Evolutionary conservation across 2,329 filamentous ascomycete species (phyloP).

Genomic region (Fusarium gaditjirri): DNA sequence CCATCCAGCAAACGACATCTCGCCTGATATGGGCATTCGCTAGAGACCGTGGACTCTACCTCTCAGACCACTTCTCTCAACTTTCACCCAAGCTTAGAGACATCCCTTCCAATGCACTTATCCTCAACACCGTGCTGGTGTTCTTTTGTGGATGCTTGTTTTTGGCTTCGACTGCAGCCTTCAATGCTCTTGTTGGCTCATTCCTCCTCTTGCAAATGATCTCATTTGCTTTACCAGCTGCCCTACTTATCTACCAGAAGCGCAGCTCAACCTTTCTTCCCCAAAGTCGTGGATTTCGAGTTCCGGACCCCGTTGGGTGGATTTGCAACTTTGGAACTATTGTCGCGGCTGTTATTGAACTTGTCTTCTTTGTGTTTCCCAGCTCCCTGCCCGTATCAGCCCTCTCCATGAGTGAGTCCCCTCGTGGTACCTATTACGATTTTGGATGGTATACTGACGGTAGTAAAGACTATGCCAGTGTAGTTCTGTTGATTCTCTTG

Average conservation of each 20-base stretch:
- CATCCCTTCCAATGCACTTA: background rate
- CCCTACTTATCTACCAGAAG: background rate
- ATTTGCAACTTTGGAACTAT: background rate
- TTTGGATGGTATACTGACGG: fast-evolving
- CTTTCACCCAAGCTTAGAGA: background rate
- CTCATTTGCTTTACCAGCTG: background rate
- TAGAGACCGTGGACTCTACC: background rate
- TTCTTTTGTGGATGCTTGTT: background rate
- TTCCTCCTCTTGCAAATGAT: background rate
- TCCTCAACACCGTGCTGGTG: background rate
- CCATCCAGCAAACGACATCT: background rate
- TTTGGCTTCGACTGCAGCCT: background rate
- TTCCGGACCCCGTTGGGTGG: fast-evolving
- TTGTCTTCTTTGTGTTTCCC: background rate
- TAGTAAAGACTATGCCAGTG: background rate
- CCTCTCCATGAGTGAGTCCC: background rate
- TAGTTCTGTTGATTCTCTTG: background rate
- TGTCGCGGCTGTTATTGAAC: background rate
- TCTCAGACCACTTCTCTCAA: background rate
- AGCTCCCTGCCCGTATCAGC: background rate
- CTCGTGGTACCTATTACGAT: fast-evolving
- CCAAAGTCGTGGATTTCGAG: background rate
- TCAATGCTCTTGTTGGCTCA: background rate
- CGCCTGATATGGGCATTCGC: background rate
- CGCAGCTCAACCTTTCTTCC: background rate